phyloP scores from a whole-genome alignment of 768 basidiomycete species.

The Collybia nuda region DNA sequence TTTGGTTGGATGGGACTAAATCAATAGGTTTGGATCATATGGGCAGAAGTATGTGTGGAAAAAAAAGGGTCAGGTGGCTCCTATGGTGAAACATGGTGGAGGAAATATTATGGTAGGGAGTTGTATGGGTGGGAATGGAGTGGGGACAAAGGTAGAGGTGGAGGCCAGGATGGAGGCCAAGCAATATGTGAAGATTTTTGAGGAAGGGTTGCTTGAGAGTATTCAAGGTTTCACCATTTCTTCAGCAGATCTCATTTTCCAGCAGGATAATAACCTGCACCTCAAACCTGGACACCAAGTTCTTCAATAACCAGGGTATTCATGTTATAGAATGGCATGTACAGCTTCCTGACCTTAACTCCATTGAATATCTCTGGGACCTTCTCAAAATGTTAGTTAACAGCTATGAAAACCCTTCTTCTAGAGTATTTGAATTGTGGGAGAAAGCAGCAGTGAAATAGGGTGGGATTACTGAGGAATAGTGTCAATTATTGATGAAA shows the following conservation, averaged over 20 bases:
- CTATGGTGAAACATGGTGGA: slow-evolving; percentile 33
- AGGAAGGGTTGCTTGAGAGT: slow-evolving; percentile 2
- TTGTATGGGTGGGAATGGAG: slow-evolving; percentile 16
- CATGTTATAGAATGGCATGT: slow-evolving; percentile 29
- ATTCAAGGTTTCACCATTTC: slow-evolving; percentile 1
- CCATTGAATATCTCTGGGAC: slow-evolving; percentile 31
- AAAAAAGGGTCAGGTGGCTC: slow-evolving; percentile 23
- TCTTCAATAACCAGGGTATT: slow-evolving; percentile 27
- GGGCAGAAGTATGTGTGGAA: slow-evolving; percentile 28
- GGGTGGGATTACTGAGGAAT: background rate
- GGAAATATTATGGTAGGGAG: slow-evolving; percentile 37
- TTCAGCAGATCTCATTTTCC: slow-evolving; percentile 4
- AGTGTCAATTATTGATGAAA: background rate
- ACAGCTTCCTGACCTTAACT: slow-evolving; percentile 32
- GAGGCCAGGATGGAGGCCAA: slow-evolving; percentile 8
- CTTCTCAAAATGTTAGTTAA: slow-evolving; percentile 8
- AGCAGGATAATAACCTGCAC: slow-evolving; percentile 11
- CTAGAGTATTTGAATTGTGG: background rate
- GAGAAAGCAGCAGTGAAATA: background rate
- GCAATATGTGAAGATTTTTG: slow-evolving; percentile 6
- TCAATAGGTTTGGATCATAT: slow-evolving; percentile 29
- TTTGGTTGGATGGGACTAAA: slow-evolving; percentile 33
- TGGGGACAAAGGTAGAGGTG: slow-evolving; percentile 3
- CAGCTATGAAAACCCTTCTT: too few species aligned
- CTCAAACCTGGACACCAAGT: slow-evolving; percentile 4